Evolutionary conservation across 306 rosid genomes (phyloP).

Genomic region (Pachyrhizus erosus): DNA sequence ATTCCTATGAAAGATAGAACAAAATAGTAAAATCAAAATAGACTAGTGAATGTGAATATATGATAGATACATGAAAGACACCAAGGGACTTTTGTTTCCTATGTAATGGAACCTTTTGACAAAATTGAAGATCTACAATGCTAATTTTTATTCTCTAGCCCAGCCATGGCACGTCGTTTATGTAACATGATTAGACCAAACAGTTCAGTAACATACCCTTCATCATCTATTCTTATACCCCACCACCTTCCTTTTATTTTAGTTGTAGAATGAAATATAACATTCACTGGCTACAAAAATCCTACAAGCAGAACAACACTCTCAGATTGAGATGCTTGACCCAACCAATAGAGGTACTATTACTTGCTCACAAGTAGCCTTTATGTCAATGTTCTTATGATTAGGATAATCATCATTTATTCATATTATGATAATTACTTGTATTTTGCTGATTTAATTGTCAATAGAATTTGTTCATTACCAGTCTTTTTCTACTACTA

Average conservation of each 20-base stretch:
- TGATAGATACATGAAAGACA: neutral
- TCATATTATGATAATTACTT: too few relatives aligned
- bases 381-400: too few relatives aligned
- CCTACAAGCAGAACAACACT: neutral
- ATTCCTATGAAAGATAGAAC: too few relatives aligned
- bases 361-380: too few relatives aligned
- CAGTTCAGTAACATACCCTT: slow-evolving; percentile 20
- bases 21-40: too few relatives aligned
- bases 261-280: slow-evolving; percentile 17
- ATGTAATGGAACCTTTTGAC: slow-evolving; percentile 31
- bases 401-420: too few relatives aligned
- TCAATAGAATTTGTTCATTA: too few relatives aligned
- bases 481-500: too few relatives aligned
- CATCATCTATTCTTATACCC: neutral
- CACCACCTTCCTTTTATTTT: neutral
- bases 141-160: slow-evolving; percentile 46
- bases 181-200: slow-evolving; percentile 54
- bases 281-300: slow-evolving; percentile 11
- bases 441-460: too few relatives aligned
- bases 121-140: slow-evolving; percentile 59
- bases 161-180: slow-evolving; percentile 26
- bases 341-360: too few relatives aligned
- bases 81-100: slow-evolving; percentile 33
- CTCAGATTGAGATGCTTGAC: too few relatives aligned
- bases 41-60: neutral